These are phyloP conservation scores for Panus rudis DNA, from an alignment of 768 basidiomycete genomes.

Conservation along the genomic window DNA sequence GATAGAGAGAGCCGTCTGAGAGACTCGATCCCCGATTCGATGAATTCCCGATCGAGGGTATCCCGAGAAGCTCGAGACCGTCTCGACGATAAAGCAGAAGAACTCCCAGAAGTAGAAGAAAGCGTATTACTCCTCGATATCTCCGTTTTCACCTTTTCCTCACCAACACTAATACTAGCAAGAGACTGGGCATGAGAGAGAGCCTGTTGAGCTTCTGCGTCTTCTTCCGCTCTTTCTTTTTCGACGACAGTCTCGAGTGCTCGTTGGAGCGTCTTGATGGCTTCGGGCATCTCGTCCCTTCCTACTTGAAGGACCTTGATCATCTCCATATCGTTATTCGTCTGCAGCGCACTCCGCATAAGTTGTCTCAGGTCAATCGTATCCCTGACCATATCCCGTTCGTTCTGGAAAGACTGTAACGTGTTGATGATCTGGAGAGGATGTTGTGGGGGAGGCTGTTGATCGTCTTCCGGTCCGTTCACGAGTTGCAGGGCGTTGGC, in stretches of 20 bases:
- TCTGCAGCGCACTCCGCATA: constrained; percentile 49
- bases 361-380: constrained; percentile 47
- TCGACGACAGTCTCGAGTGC: constrained; percentile 46
- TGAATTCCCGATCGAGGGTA: constrained; percentile 61
- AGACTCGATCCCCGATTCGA: constrained; percentile 68
- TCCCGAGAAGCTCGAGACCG: constrained; percentile 25
- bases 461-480: too few species aligned
- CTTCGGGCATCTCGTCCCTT: constrained; percentile 69
- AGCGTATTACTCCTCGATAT: not conserved
- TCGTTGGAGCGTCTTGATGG: constrained; percentile 72
- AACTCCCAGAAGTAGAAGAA: not conserved
- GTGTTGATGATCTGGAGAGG: not conserved
- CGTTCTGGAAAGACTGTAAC: constrained; percentile 30
- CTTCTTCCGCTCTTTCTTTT: constrained; percentile 20
- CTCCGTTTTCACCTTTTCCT: not conserved
- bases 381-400: constrained; percentile 45
- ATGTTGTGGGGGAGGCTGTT: too few species aligned
- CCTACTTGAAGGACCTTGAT: constrained; percentile 54
- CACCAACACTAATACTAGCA: not conserved
- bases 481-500: not conserved
- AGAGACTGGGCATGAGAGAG: not conserved
- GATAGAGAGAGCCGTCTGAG: constrained; percentile 50
- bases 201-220: constrained; percentile 5
- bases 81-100: too few species aligned
- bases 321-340: constrained; percentile 58